phyloP scores from a whole-genome alignment of 331 rosid genomes.

The Dryas integrifolia region DNA sequence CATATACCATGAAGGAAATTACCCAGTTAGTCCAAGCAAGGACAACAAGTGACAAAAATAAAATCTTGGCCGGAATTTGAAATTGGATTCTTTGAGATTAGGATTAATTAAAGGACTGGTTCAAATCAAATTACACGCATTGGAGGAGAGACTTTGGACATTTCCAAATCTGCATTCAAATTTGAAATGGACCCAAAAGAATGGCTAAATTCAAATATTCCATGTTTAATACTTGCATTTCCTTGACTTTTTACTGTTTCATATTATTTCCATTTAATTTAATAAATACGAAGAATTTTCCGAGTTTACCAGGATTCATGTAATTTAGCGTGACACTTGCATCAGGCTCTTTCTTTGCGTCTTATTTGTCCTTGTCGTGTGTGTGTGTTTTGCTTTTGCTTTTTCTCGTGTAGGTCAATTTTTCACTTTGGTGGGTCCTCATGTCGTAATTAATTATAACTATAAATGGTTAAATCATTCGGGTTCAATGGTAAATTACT shows the following conservation, averaged over 20 bases:
- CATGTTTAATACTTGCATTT: neutral
- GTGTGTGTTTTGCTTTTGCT: neutral
- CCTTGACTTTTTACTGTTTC: slow-evolving; percentile 6
- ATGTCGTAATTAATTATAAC: too few species aligned
- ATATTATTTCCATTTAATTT: neutral
- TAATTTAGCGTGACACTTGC: too few species aligned
- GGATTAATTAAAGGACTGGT: neutral
- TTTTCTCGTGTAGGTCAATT: neutral
- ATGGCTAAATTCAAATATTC: neutral
- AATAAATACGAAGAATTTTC: neutral
- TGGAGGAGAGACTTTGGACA: slow-evolving; percentile 12
- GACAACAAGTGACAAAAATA: neutral
- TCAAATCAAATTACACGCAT: neutral
- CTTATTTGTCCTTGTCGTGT: neutral
- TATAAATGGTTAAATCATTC: too few species aligned
- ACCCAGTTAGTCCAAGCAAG: neutral
- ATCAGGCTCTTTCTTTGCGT: neutral
- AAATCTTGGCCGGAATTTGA: neutral
- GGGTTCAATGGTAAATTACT: too few species aligned
- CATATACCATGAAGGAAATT: neutral
- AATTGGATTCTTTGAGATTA: neutral
- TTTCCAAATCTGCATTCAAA: slow-evolving; percentile 6
- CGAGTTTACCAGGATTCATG: neutral
- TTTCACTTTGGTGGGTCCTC: too few species aligned
- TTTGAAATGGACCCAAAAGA: neutral